Evolutionary conservation across 371 early-diverging fungal genomes (phyloP).

Genomic region (Syncephalastrum racemosum): DNA sequence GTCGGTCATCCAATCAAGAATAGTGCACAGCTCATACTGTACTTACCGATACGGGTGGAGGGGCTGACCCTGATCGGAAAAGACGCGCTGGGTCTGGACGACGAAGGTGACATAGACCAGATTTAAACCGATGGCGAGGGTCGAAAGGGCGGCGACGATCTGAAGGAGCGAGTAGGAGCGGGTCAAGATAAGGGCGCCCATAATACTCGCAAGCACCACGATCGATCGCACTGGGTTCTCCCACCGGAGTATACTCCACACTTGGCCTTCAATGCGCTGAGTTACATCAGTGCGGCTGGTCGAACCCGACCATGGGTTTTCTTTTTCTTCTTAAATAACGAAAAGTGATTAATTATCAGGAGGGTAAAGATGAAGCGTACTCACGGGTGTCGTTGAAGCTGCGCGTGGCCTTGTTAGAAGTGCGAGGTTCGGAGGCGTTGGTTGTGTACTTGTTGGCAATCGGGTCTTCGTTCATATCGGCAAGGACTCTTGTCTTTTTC

Average conservation of each 20-base stretch:
- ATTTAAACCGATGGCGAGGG: conserved; percentile 39
- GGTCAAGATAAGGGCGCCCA: conserved; percentile 31
- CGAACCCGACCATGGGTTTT: no score
- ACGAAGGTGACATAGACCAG: conserved; percentile 40
- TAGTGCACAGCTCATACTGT: no score
- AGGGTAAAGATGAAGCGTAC: no score
- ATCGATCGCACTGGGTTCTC: conserved; percentile 41
- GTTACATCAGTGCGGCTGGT: conserved; percentile 29
- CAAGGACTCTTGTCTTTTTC: no score
- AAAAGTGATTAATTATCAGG: no score
- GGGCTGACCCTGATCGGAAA: conserved; percentile 25
- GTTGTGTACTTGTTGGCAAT: no score
- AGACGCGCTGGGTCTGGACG: conserved; percentile 32
- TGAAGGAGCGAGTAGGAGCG: conserved; percentile 43
- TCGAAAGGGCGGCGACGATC: conserved; percentile 28
- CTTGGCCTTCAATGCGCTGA: conserved; percentile 34
- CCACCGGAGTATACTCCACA: conserved; percentile 34
- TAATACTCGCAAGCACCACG: conserved; percentile 19
- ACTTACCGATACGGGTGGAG: conserved; percentile 38
- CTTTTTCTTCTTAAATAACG: no score
- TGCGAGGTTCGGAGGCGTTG: no score
- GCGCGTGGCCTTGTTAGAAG: no score
- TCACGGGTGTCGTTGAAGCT: no score
- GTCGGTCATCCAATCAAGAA: neutral
- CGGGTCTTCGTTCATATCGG: no score